Evolutionary conservation across 257 asterid genomes (phyloP).

Genomic region (Sherardia arvensis): DNA sequence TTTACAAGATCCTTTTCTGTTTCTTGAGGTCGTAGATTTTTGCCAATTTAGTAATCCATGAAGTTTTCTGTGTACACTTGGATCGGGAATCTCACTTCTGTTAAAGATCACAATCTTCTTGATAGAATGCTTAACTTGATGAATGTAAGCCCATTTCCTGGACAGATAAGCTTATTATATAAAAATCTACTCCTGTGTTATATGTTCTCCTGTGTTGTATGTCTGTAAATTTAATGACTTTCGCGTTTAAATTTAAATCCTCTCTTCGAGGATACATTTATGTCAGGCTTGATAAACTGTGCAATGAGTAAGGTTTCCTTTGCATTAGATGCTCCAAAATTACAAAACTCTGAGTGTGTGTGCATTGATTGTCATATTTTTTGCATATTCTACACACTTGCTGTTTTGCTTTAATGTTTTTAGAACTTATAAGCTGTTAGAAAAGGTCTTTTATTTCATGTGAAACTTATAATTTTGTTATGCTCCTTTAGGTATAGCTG

Average conservation of each 20-base stretch:
- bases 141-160: constrained; percentile 32
- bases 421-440: not conserved
- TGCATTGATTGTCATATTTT: not conserved
- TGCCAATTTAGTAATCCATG: not conserved
- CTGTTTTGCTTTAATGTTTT: not conserved
- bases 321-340: not conserved
- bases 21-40: not conserved
- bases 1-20: not conserved
- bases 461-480: not conserved
- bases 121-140: constrained; percentile 65
- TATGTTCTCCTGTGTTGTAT: too few relatives aligned
- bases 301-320: constrained; percentile 50
- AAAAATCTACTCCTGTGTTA: too few relatives aligned
- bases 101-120: constrained; percentile 69
- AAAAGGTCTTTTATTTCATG: not conserved
- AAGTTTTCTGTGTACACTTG: constrained; percentile 43
- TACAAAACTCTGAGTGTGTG: too few relatives aligned
- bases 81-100: constrained; percentile 57
- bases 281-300: constrained; percentile 71
- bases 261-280: constrained; percentile 77
- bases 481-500: constrained; percentile 57
- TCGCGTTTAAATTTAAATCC: constrained; percentile 70
- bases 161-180: constrained; percentile 1
- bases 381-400: not conserved
- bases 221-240: too few relatives aligned